phyloP scores from a whole-genome alignment of 2,329 filamentous ascomycete genomes.

The Tolypocladium pustulatum region DNA sequence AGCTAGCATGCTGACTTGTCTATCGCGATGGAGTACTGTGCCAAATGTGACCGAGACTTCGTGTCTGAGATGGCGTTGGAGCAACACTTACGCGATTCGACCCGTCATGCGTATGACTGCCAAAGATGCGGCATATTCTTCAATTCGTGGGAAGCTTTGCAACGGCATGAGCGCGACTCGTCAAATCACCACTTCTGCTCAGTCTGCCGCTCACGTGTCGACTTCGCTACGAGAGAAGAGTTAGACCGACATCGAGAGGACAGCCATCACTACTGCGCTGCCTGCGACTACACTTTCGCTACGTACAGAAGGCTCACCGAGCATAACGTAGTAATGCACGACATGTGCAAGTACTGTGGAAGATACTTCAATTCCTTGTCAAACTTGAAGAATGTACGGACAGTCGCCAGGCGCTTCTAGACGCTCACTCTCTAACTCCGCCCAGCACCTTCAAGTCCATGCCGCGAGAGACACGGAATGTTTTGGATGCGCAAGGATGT shows the following conservation, averaged over 20 bases:
- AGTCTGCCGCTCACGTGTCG: not conserved
- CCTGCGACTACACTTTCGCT: not conserved
- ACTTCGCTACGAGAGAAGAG: not conserved
- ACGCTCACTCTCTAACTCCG: not conserved
- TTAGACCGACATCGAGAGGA: not conserved
- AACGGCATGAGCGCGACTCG: not conserved
- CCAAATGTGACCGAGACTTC: not conserved
- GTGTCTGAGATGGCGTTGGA: not conserved
- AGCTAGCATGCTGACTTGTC: not conserved
- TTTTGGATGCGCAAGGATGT: not conserved
- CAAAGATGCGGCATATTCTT: not conserved
- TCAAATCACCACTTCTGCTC: not conserved
- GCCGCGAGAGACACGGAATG: not conserved
- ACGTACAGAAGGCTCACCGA: not conserved
- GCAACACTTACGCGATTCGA: not conserved
- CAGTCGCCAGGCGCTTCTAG: not conserved
- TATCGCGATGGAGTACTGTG: not conserved
- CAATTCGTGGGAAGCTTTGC: not conserved
- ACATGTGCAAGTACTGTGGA: not conserved
- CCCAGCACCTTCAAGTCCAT: not conserved
- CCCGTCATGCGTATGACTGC: not conserved
- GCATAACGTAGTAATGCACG: not conserved
- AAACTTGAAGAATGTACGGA: not conserved
- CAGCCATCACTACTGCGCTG: not conserved
- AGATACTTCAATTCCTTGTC: not conserved